Base-by-base conservation (phyloP, 2,329 filamentous ascomycete species). In the Salinomyces thailandicus region DNA sequence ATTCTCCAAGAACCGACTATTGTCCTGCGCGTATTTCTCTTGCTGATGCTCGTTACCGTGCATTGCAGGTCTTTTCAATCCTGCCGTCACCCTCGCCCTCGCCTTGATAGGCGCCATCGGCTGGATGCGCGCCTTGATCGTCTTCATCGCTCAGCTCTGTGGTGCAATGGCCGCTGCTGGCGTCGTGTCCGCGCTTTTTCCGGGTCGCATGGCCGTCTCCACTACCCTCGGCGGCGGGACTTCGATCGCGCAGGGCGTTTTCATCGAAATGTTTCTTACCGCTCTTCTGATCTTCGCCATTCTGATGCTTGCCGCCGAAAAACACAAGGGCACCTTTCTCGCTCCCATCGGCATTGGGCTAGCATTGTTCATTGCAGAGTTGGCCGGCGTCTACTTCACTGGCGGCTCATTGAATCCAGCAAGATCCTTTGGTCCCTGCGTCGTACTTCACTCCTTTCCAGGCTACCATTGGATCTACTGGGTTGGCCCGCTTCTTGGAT, bases 391-490 rank as follows among this genome's bases (percentile, higher is more conserved):
- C 37, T 63, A 55, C 39, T 68, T 61, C 47, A 68, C 49, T 17
- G 60, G 57, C 5, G 45, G 41, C 43, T 30, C 28, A 41, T 32
- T 15, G 20, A 69, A 70, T 38, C 67, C 67, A 24, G 66, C 67
- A 17, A 64, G 67, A 26, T 67, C 64, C 1, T 66, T 70, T 45
- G 67, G 64, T 15, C 66, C 66, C 14, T 62, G 61, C 40, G 63
- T 69, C n/a, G 54, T 64, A 18, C 53, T 63, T 3, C 46, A 49
- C 27, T 52, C 36, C 6, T 70, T 69, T 46, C 55, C 62, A 4
- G 46, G 53, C 29, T 61, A 67, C 41, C 67, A 70, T 48, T 70
- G 66, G 65, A 66, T 71, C 39, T 71, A 71, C 51, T 71, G 67
- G 67, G 39, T 69, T 31, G 67, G 67, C 1, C 67, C 67, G 4